Conservation (phyloP, 1,139 yeast species). For the Hemisphaericaspora lyxosophila region DNA sequence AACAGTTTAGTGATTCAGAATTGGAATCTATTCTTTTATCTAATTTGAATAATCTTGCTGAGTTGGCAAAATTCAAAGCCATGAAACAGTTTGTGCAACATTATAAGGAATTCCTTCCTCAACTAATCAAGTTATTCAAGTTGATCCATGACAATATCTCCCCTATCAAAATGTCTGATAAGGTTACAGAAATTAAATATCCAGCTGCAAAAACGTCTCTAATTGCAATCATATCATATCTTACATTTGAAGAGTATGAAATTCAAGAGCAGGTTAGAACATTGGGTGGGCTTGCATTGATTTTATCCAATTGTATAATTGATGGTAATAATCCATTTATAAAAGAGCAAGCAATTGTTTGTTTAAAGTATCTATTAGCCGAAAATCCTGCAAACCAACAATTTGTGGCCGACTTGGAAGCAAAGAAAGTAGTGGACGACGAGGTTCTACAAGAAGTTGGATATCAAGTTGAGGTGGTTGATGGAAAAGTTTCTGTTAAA, state of each 20-base stretch:
- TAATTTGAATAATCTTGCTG: conserved; percentile 53
- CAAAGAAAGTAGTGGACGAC: conserved; percentile 34
- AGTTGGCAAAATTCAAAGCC: conserved; percentile 51
- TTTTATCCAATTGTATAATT: conserved; percentile 78
- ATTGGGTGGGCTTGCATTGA: conserved; percentile 65
- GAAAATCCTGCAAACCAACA: conserved; percentile 68
- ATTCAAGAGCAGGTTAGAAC: conserved; percentile 70
- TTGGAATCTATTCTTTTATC: conserved; percentile 19
- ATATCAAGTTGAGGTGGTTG: conserved; percentile 36
- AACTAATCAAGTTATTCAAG: conserved; percentile 45
- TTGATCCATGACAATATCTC: conserved; percentile 50
- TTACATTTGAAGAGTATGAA: conserved; percentile 50
- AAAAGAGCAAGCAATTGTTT: conserved; percentile 79
- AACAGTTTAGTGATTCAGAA: conserved; percentile 14
- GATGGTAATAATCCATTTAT: conserved; percentile 89
- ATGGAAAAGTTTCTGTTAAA: conserved; percentile 35
- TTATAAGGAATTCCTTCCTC: conserved; percentile 37
- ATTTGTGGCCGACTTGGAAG: conserved; percentile 59
- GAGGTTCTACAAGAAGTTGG: conserved; percentile 39
- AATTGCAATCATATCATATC: conserved; percentile 58
- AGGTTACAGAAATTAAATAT: conserved; percentile 43
- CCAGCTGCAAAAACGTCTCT: conserved; percentile 62
- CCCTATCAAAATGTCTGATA: conserved; percentile 27
- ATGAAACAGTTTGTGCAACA: conserved; percentile 54
- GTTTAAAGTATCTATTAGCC: conserved; percentile 66